Evolutionary conservation across 495 filamentous ascomycete genomes (phyloP).

Genomic region (Penicillium nucicola): DNA sequence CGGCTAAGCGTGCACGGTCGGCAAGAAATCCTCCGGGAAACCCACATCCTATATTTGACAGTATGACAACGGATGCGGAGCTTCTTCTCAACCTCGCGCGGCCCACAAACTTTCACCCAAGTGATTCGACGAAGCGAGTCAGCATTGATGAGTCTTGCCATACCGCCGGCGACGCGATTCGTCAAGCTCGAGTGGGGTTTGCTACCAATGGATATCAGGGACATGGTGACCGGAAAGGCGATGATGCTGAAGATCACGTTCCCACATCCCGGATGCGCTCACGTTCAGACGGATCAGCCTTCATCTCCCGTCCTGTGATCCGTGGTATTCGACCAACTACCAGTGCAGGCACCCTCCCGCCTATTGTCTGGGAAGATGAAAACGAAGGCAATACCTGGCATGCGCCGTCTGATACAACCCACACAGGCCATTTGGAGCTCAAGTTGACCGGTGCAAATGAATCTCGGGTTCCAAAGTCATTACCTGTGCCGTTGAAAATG

Average conservation of each 20-base stretch:
- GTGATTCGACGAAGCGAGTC: slow-evolving; percentile 28
- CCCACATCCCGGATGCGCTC: slow-evolving; percentile 42
- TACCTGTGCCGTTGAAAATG: slow-evolving; percentile 19
- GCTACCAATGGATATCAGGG: slow-evolving; percentile 6
- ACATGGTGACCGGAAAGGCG: slow-evolving; percentile 13
- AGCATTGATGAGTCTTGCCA: slow-evolving; percentile 37
- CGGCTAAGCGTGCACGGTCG: slow-evolving; percentile 59
- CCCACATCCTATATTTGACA: slow-evolving; percentile 41
- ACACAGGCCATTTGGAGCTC: slow-evolving; percentile 5
- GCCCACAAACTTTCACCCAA: slow-evolving; percentile 35
- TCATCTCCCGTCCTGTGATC: slow-evolving; percentile 37
- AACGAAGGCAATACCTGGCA: slow-evolving; percentile 21
- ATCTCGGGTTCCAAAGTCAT: slow-evolving; percentile 3
- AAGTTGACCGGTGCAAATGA: background rate
- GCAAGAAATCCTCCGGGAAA: slow-evolving; percentile 49
- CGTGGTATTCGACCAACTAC: slow-evolving; percentile 39
- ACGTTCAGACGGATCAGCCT: slow-evolving; percentile 45
- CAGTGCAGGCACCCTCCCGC: slow-evolving; percentile 37
- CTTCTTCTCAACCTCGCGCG: slow-evolving; percentile 49
- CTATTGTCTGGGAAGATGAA: slow-evolving; percentile 39
- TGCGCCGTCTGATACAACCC: slow-evolving; percentile 7
- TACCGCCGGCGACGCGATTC: slow-evolving; percentile 21
- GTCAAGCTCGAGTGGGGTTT: slow-evolving; percentile 24
- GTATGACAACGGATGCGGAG: slow-evolving; percentile 52
- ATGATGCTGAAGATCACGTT: slow-evolving; percentile 11